Base-by-base conservation (phyloP, 1,284 basidiomycete genomes). In the Ganoderma lucidum region DNA sequence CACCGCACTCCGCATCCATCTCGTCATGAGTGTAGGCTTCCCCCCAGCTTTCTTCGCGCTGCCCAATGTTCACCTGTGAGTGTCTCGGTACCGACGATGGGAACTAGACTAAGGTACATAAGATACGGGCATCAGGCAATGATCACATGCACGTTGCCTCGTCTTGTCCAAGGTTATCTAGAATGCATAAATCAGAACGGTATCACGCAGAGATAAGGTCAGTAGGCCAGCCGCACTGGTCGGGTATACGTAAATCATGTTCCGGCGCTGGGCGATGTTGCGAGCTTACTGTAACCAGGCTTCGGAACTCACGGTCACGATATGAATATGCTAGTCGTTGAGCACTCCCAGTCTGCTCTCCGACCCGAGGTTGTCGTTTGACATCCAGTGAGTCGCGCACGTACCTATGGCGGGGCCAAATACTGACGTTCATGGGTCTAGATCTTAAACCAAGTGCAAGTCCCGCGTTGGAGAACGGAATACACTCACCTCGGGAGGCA, bases 131-230 rank as follows among this genome's bases (percentile, higher is more conserved):
- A 37, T n/a, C 17, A 19, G 55, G 1, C 32, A 3, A n/a, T 10
- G n/a, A 35, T 37, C 30, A 19, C 32, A n/a, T 35, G 17, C 30
- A 56, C 28, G 30, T 35, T 56, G 15, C 55, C 55, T 32, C 15
- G n/a, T 8, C 8, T 51, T 10, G 19, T 17, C n/a, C 15, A 35
- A 19, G 15, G 19, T 10, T 39, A 10, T 37, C 32, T 59, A 39
- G 56, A 59, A 59, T 19, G 3, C 30, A 37, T 5, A 39, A 10
- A 59, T 59, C 56, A 59, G 56, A 59, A 59, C 8, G 15, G 30
- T 6, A 35, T 35, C 32, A 37, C 32, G n/a, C 56, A 59, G 19
- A 59, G 35, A 59, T 59, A 59, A 59, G 56, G 35, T 4, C 56
- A 59, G 32, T 17, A 8, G 32, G 32, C 55, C 55, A 32, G 23